Evolutionary conservation across 1,284 basidiomycete genomes (phyloP), one percentile per base, ranked within the genome.

Genomic region (Schizophyllum commune): DNA sequence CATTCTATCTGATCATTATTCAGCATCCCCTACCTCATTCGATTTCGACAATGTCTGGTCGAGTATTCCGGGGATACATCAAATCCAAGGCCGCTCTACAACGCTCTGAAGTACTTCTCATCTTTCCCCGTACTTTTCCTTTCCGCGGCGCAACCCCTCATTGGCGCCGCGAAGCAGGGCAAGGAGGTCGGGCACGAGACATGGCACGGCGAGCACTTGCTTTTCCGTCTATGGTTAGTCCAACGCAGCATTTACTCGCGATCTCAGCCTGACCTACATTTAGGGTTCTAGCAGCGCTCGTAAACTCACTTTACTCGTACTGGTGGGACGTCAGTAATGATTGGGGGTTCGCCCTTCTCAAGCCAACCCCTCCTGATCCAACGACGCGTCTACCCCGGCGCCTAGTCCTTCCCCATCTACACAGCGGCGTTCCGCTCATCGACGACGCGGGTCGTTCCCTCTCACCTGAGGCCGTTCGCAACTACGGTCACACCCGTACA

Each of bases 261-360:
- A 55, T 47, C 33, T 7, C 58, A 59, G 32, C 56, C 62, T 52
- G 56, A 61, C 0, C 57, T 59, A 15, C 58, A 8, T 61, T 58
- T 60, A 95, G 94, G 97, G 73, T 98, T 15, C 73, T 96, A 22
- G 84, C 89, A 11, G 95, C 94, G 27, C 80, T 84, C 15, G 73
- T 97, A 67, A 99, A 99, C 74, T 96, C 95, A 1, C 73, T 93
- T 55, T 99, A 94, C 75, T 96, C 94, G 5, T 98, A 97, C 74
- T 99, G 94, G 92, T 99, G 97, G 97, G 97, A 99, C 74, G 84
- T 99, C 34, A 94, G 92, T 55, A 94, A 98, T 71, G 97, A 99
- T 73, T 99, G 96, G 96, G 97, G 97, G 0, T 79, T 99, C 56
- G 84, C 88, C 54, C 75, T 98, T 32, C 77, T 98, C 61, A 81